Conservation (phyloP, 129 eudicot genomes). For the Logfia minima region DNA sequence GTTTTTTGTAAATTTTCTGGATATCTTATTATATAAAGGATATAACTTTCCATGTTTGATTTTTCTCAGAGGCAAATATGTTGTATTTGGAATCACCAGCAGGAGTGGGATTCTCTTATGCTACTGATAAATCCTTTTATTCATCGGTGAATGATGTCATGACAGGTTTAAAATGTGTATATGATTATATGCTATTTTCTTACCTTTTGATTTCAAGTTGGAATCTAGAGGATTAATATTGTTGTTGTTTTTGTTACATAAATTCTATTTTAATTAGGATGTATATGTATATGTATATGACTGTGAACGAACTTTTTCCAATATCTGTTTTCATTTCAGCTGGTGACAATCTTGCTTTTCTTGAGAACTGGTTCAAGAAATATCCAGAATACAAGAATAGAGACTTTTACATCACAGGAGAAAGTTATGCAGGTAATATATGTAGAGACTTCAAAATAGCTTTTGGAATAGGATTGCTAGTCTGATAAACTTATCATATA, state of each 20-base stretch:
- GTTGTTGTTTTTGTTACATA: not conserved
- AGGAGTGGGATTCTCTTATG: slow-evolving; percentile 89
- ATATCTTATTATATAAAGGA: not conserved
- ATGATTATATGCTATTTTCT: slow-evolving; percentile 9
- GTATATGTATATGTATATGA: slow-evolving; percentile 9
- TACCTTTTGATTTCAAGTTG: not conserved
- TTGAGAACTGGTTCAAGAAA: slow-evolving; percentile 59
- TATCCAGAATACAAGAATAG: slow-evolving; percentile 65
- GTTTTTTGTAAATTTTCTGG: not conserved
- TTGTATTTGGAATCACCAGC: slow-evolving; percentile 86
- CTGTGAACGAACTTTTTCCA: not conserved
- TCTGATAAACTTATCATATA: not conserved
- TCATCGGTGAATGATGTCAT: slow-evolving; percentile 44
- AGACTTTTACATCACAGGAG: slow-evolving; percentile 69
- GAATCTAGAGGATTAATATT: not conserved
- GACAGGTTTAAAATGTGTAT: slow-evolving; percentile 45
- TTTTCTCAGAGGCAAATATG: slow-evolving; percentile 76
- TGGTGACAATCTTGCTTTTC: slow-evolving; percentile 64
- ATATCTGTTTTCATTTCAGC: slow-evolving; percentile 43
- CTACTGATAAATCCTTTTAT: slow-evolving; percentile 58
- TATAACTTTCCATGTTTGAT: slow-evolving; percentile 7
- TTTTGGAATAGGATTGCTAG: not conserved
- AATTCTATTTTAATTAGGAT: not conserved
- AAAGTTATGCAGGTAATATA: slow-evolving; percentile 73
- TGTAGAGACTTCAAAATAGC: not conserved